Base-by-base conservation (phyloP, 1,284 basidiomycete genomes). In the Hymenochaete sp. region DNA sequence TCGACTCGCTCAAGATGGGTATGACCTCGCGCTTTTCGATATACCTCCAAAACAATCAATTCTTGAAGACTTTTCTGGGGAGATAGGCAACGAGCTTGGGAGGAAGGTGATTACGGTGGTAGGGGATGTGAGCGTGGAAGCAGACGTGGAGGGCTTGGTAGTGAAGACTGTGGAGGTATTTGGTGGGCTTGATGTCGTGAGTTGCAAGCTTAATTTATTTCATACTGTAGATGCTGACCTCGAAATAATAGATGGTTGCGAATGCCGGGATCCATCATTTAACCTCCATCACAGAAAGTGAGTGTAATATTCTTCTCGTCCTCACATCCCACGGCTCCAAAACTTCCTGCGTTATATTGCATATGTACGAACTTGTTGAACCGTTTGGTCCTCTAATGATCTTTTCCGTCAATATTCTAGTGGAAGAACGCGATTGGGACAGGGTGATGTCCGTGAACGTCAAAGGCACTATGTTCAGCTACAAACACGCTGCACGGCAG, bases 11-110 rank as follows among this genome's bases (percentile, higher is more conserved):
- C 29, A 36, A 16, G 53, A 55, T 29, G 53, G 53, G 7, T 51
- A 50, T 39, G 45, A 45, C 29, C 32, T 55, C 13, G 43, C 42
- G 18, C n/a, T 55, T 7, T 53, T 50, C 44, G 53, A 55, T 27
- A 33, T 45, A 16, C 38, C 40, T 19, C 22, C 21, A 33, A 45
- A 35, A 11, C 33, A 46, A 13, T 10, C 11, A 8, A 32, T 47
- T 19, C 39, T 42, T 38, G 31, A 35, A 36, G 16, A 7, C 3
- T 21, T 45, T 16, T 25, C 42, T 16, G 37, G 35, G 16, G 38
- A 49, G 28, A 36, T 33, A 8, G 31, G 45, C 11, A 10, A 21
- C 38, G 11, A 41, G 14, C 28, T 40, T 32, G 50, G 47, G 24
- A 25, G 44, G 18, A 41, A 28, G 25, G 26, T 28, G 6, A 40